phyloP scores from a whole-genome alignment of 768 basidiomycete species.

The Pluteus cervinus region DNA sequence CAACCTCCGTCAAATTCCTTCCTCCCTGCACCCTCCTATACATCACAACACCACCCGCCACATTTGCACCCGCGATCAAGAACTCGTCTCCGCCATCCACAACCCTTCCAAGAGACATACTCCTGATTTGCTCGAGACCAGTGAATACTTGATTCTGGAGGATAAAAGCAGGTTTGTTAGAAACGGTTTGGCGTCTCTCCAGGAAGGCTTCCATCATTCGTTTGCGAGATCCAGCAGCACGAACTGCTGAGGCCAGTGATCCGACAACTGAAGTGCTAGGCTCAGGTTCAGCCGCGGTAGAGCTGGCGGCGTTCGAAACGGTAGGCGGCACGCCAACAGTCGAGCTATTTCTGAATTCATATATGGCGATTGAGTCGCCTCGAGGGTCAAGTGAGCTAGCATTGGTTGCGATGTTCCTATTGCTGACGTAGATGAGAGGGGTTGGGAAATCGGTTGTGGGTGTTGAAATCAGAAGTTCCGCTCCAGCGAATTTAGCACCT shows the following conservation, averaged over 20 bases:
- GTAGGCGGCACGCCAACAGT: no score
- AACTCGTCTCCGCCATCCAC: slow-evolving; percentile 33
- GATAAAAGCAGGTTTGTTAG: no score
- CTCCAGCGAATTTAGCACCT: slow-evolving; percentile 33
- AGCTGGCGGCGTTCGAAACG: no score
- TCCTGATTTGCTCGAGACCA: slow-evolving; percentile 38
- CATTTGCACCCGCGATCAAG: slow-evolving; percentile 49
- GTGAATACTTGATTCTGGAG: slow-evolving; percentile 42
- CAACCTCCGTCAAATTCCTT: slow-evolving; percentile 44
- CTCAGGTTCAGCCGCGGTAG: no score
- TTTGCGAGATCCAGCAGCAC: slow-evolving; percentile 19
- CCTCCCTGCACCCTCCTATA: slow-evolving; percentile 51
- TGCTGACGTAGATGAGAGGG: slow-evolving; percentile 38
- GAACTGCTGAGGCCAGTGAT: no score
- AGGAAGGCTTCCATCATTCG: slow-evolving; percentile 24
- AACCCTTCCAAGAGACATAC: slow-evolving; percentile 6
- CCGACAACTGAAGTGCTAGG: no score
- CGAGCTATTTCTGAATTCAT: slow-evolving; percentile 35
- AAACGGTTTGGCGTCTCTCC: no score
- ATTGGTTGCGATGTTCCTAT: slow-evolving; percentile 37
- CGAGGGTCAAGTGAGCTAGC: slow-evolving; percentile 22
- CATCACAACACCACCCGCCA: slow-evolving; percentile 51
- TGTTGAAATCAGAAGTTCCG: slow-evolving; percentile 38
- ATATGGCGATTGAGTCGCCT: slow-evolving; percentile 48
- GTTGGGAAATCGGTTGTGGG: slow-evolving; percentile 25